These are phyloP conservation scores for Boletus eberwhitei DNA, from an alignment of 768 basidiomycete genomes.

Conservation along the genomic window DNA sequence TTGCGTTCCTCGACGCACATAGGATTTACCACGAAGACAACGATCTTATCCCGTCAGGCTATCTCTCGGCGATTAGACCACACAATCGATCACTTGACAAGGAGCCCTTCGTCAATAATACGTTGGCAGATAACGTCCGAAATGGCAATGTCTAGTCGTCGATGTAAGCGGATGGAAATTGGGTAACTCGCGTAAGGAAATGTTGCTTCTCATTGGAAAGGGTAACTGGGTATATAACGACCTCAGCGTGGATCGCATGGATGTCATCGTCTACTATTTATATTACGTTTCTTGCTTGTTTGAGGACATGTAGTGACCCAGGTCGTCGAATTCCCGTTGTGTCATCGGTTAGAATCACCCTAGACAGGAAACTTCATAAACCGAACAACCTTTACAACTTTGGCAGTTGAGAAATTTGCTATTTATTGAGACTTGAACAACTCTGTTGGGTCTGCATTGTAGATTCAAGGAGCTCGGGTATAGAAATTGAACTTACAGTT, in stretches of 20 bases:
- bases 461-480: neutral
- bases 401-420: neutral
- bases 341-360: neutral
- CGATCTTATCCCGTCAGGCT: constrained; percentile 19
- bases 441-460: constrained; percentile 34
- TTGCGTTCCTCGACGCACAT: constrained; percentile 20
- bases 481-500: constrained; percentile 44
- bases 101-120: constrained; percentile 2
- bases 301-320: neutral
- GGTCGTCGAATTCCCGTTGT: neutral
- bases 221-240: neutral
- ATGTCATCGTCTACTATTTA: constrained; percentile 5
- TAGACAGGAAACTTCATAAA: neutral
- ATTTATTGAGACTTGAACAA: constrained; percentile 55
- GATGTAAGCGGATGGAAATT: neutral
- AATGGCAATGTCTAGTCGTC: constrained; percentile 16
- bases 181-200: neutral
- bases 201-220: constrained; percentile 4
- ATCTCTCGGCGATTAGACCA: constrained; percentile 19
- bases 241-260: neutral
- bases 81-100: constrained; percentile 11
- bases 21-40: constrained; percentile 26
- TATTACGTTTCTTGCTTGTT: constrained; percentile 15
- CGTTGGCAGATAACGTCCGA: neutral
- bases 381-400: constrained; percentile 7